Percentiles rank a stretch among this genome's conserved stretches.
phyloP scores from a whole-genome alignment of 1,284 basidiomycete species.

The Boletus sp. region DNA sequence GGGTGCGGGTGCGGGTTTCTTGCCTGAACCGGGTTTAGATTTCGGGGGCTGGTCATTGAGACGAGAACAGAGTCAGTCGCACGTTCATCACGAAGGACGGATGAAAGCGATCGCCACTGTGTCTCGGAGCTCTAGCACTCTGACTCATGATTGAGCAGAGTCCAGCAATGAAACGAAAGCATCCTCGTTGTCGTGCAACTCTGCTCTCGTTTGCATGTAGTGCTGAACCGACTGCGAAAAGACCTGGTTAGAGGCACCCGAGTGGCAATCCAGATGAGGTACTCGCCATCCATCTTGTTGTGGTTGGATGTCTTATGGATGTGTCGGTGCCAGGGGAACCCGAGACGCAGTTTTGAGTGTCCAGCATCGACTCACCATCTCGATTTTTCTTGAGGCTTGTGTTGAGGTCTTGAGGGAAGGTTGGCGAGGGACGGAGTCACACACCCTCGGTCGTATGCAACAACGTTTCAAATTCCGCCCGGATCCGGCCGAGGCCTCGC shows the following conservation, averaged over 20 bases:
- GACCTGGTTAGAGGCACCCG: neutral
- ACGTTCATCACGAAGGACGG: slow-evolving; percentile 27
- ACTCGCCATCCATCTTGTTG: slow-evolving; percentile 29
- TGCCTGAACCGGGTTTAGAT: slow-evolving; percentile 62
- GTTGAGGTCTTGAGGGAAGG: slow-evolving; percentile 19
- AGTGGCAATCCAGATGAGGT: slow-evolving; percentile 14
- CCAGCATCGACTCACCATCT: slow-evolving; percentile 29
- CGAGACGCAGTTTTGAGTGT: slow-evolving; percentile 11
- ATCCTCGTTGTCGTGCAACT: slow-evolving; percentile 23
- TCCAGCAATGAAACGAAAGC: slow-evolving; percentile 30
- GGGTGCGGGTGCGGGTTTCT: slow-evolving; percentile 77
- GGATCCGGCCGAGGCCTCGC: slow-evolving; percentile 25
- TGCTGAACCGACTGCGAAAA: slow-evolving; percentile 26
- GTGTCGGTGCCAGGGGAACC: slow-evolving; percentile 20
- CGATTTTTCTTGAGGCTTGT: slow-evolving; percentile 1
- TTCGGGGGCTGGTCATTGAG: slow-evolving; percentile 89
- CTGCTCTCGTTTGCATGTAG: slow-evolving; percentile 19
- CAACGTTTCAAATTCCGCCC: slow-evolving; percentile 14
- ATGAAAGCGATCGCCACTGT: slow-evolving; percentile 37
- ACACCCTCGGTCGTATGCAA: too few relatives aligned
- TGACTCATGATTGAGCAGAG: slow-evolving; percentile 21
- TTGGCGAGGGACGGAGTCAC: neutral
- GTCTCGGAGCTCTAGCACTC: slow-evolving; percentile 71
- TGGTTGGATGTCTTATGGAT: slow-evolving; percentile 13
- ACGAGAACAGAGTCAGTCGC: slow-evolving; percentile 59